Evolutionary conservation across 768 basidiomycete genomes (phyloP), one percentile per base, ranked within the genome.

Genomic region (Lentinus brumalis): DNA sequence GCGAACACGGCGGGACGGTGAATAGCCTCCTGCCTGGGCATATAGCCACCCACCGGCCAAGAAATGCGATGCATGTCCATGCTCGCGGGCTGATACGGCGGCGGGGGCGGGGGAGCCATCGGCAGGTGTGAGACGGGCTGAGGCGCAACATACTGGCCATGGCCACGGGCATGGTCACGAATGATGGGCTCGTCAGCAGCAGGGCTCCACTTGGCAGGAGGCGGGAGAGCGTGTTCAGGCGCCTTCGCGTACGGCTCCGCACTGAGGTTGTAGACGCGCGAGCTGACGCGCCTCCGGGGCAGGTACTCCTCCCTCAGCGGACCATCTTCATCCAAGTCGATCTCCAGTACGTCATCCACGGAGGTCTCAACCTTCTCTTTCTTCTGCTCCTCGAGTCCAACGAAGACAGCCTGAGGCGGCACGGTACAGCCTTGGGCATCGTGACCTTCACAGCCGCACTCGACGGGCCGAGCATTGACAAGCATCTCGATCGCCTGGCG

Each of bases 271-370:
- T 29, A 64, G 68, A 49, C 69, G 66, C 70, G 71, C 6, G 57
- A 45, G 66, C 79, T 84, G 62, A 77, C 70, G 52, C 88, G 87
- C 53, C 89, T 88, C 65, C 79, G 84, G 14, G 91, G 91, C 56
- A 92, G 72, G 64, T 93, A 92, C 67, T 93, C 91, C 69, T 91
- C 89, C 52, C 90, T 78, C 52, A 93, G 78, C 38, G 91, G 91
- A 2, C 91, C 91, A 68, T 92, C 90, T 71, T 91, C 87, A 65
- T 93, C 91, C 45, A 93, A 77, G 74, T 93, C 86, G 54, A 93
- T 89, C 67, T 92, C 90, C 42, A 85, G 71, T 3, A 81, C 78
- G 60, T 88, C 86, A 7, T 63, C 62, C 29, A 50, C 41, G 21
- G 65, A 59, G 15, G 47, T 32, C 10, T 71, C 69, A 18, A 78